Evolutionary conservation across 2,329 filamentous ascomycete species (phyloP).

Genomic region (Aspergillus uvarum): DNA sequence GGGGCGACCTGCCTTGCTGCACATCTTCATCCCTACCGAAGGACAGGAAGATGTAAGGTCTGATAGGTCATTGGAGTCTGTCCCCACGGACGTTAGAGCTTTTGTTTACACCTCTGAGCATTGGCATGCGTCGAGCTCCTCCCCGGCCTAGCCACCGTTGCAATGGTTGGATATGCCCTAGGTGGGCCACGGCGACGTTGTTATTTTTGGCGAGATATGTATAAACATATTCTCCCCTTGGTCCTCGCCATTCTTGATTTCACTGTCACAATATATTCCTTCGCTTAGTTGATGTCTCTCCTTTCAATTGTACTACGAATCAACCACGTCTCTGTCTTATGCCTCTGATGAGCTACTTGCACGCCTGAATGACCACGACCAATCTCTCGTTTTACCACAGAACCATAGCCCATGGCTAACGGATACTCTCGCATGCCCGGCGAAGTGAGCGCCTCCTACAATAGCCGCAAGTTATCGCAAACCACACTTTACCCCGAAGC

Average conservation of each 20-base stretch:
- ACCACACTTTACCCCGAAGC: constrained; percentile 29
- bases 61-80: constrained; percentile 37
- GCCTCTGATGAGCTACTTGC: constrained; percentile 14
- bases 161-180: constrained; percentile 12
- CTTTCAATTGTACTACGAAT: constrained; percentile 13
- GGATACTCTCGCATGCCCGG: constrained; percentile 33
- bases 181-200: constrained; percentile 4
- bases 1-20: constrained; percentile 28
- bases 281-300: constrained; percentile 7
- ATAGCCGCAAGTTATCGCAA: constrained; percentile 34
- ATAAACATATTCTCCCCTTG: constrained; percentile 38
- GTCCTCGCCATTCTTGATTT: constrained; percentile 23
- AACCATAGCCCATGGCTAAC: constrained; percentile 41
- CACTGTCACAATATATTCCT: constrained; percentile 6
- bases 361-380: constrained; percentile 8
- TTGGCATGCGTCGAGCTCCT: constrained; percentile 37
- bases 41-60: constrained; percentile 40
- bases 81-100: constrained; percentile 30
- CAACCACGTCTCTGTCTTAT: constrained; percentile 10
- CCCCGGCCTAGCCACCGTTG: constrained; percentile 33
- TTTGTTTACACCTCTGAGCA: constrained; percentile 39
- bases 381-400: constrained; percentile 12
- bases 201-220: constrained; percentile 30
- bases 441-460: constrained; percentile 34
- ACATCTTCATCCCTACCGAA: constrained; percentile 35